Evolutionary conservation across 805 yeast genomes (phyloP).

Genomic region (Kluyveromyces dobzhanskii): DNA sequence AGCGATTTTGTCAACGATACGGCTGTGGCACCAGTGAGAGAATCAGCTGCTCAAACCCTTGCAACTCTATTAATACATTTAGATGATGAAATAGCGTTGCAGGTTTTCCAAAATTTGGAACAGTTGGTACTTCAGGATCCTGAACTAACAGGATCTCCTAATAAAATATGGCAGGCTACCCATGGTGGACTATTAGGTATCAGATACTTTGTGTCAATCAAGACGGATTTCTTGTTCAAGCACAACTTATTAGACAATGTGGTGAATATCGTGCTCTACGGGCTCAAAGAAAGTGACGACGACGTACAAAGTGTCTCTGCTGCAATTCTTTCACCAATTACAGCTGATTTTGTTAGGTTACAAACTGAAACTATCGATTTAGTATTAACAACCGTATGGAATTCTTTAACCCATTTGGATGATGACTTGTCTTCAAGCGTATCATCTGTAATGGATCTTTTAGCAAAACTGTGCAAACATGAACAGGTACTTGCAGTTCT

Average conservation of each 20-base stretch:
- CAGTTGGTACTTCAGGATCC: slow-evolving; percentile 61
- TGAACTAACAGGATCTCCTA: slow-evolving; percentile 30
- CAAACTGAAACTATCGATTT: slow-evolving; percentile 39
- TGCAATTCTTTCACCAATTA: slow-evolving; percentile 82
- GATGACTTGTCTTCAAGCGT: slow-evolving; percentile 94
- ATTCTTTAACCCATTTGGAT: slow-evolving; percentile 68
- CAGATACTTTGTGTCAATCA: slow-evolving; percentile 82
- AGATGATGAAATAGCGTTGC: slow-evolving; percentile 42
- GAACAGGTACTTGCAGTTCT: slow-evolving; percentile 66
- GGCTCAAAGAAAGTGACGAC: slow-evolving; percentile 72
- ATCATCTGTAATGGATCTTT: slow-evolving; percentile 90
- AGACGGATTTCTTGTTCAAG: slow-evolving; percentile 65
- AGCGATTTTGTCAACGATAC: slow-evolving; percentile 97
- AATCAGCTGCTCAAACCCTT: slow-evolving; percentile 88
- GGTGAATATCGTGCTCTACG: slow-evolving; percentile 78
- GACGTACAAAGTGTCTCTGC: slow-evolving; percentile 98
- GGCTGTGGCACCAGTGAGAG: slow-evolving; percentile 97
- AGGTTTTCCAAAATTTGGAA: slow-evolving; percentile 58
- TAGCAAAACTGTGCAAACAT: slow-evolving; percentile 81
- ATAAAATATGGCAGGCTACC: slow-evolving; percentile 86
- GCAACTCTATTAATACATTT: slow-evolving; percentile 83
- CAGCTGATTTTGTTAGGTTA: slow-evolving; percentile 71
- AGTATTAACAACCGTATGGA: slow-evolving; percentile 76
- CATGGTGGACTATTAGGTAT: slow-evolving; percentile 97
- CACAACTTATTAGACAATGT: slow-evolving; percentile 57